Conservation (phyloP, 1,139 yeast species). For the Saccharomyces uvarum region DNA sequence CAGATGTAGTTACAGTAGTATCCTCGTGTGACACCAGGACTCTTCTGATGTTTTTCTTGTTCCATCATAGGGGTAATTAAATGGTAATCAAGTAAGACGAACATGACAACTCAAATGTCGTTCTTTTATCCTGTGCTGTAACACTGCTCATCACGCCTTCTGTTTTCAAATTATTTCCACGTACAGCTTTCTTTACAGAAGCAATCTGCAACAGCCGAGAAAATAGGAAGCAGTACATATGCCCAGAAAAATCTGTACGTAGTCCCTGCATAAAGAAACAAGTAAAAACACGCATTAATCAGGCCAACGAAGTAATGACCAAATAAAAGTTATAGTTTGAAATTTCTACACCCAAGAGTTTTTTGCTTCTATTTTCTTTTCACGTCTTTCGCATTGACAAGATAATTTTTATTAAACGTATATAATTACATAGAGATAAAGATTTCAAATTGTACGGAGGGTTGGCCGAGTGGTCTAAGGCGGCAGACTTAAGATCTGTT, state of each 20-base stretch:
- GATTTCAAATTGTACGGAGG: background rate
- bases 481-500: constrained; percentile 10
- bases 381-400: too few species aligned
- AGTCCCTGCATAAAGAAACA: constrained; percentile 1
- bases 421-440: background rate
- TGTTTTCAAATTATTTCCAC: background rate
- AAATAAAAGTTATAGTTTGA: background rate
- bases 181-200: background rate
- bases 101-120: background rate
- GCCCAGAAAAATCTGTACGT: background rate
- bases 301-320: background rate
- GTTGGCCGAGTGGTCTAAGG: constrained; percentile 10
- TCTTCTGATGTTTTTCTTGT: background rate
- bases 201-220: background rate
- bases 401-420: too few species aligned
- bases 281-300: background rate
- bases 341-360: background rate
- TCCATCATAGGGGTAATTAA: background rate
- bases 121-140: background rate
- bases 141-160: background rate
- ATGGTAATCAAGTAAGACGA: background rate
- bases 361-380: background rate
- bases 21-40: background rate
- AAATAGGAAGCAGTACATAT: background rate
- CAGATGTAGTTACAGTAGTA: background rate